These are phyloP conservation scores for Annulohypoxylon moriforme DNA, from an alignment of 495 filamentous ascomycete species.

Conservation along the genomic window DNA sequence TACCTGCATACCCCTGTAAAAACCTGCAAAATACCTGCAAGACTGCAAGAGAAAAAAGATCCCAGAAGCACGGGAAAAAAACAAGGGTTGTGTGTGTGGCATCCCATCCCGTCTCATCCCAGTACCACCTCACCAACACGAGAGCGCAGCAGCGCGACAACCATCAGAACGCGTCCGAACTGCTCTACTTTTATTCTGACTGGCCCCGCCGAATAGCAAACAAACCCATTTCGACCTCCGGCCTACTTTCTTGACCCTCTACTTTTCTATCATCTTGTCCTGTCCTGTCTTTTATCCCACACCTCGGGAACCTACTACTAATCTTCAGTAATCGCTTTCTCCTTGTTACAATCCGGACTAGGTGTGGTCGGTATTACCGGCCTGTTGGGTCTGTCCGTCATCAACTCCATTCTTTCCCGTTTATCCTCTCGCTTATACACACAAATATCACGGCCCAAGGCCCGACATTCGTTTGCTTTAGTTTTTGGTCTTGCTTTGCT, in stretches of 20 bases:
- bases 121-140: slow-evolving; percentile 33
- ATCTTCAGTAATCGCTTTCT: slow-evolving; percentile 8
- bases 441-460: slow-evolving; percentile 33
- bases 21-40: slow-evolving; percentile 3
- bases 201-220: slow-evolving; percentile 43
- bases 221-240: slow-evolving; percentile 27
- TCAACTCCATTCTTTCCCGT: slow-evolving; percentile 24
- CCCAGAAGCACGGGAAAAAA: slow-evolving; percentile 39
- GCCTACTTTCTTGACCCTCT: slow-evolving; percentile 36
- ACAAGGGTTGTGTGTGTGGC: slow-evolving; percentile 34
- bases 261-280: slow-evolving; percentile 35
- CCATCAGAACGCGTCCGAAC: slow-evolving; percentile 41
- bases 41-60: slow-evolving; percentile 28
- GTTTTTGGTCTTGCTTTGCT: slow-evolving; percentile 38
- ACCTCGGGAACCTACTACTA: slow-evolving; percentile 30
- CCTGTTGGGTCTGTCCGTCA: slow-evolving; percentile 5
- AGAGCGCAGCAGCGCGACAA: slow-evolving; percentile 35
- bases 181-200: slow-evolving; percentile 41
- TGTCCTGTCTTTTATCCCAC: slow-evolving; percentile 35
- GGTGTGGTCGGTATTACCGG: slow-evolving; percentile 28
- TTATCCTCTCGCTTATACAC: slow-evolving; percentile 34
- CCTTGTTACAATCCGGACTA: slow-evolving; percentile 10
- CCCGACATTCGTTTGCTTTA: slow-evolving; percentile 39
- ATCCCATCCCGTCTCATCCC: slow-evolving; percentile 22
- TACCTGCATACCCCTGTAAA: slow-evolving; percentile 39